Percentiles rank a stretch among this genome's conserved stretches.
Conservation (phyloP, 1,139 yeast genomes). For the Martiniozyma asiatica region DNA sequence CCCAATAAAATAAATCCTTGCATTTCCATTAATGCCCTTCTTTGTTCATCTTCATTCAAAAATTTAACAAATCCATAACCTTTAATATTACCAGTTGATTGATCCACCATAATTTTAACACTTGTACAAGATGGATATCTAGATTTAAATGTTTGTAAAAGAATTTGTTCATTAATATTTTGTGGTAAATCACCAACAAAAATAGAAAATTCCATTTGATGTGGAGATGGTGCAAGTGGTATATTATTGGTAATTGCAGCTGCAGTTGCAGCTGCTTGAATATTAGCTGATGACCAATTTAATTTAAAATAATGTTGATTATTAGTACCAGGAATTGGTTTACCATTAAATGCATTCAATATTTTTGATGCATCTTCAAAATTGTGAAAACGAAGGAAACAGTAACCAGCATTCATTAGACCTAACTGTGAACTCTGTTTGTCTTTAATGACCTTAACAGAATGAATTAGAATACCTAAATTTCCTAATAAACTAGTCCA, state of each 20-base stretch:
- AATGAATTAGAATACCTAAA: conserved; percentile 22
- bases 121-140: conserved; percentile 52
- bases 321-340: conserved; percentile 46
- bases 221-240: conserved; percentile 5
- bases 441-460: conserved; percentile 27
- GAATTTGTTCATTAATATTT: conserved; percentile 57
- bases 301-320: conserved; percentile 46
- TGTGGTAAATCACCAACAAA: conserved; percentile 77
- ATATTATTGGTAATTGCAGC: conserved; percentile 8
- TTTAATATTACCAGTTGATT: conserved; percentile 55
- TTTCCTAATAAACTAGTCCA: conserved; percentile 34
- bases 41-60: conserved; percentile 49
- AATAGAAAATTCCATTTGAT: conserved; percentile 37
- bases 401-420: conserved; percentile 53
- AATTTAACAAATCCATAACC: conserved; percentile 73
- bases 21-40: conserved; percentile 56
- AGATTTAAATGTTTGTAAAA: conserved; percentile 54
- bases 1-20: conserved; percentile 69
- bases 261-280: conserved; percentile 14
- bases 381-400: conserved; percentile 57
- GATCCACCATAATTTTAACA: conserved; percentile 69
- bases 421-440: conserved; percentile 20
- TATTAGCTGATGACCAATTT: conserved; percentile 54
- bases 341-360: conserved; percentile 45
- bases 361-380: conserved; percentile 58